A percentile compares a stretch with the other conserved stretches of the same genome.
phyloP scores from a whole-genome alignment of 2,329 filamentous ascomycete genomes.

The Diplocarpon mali region DNA sequence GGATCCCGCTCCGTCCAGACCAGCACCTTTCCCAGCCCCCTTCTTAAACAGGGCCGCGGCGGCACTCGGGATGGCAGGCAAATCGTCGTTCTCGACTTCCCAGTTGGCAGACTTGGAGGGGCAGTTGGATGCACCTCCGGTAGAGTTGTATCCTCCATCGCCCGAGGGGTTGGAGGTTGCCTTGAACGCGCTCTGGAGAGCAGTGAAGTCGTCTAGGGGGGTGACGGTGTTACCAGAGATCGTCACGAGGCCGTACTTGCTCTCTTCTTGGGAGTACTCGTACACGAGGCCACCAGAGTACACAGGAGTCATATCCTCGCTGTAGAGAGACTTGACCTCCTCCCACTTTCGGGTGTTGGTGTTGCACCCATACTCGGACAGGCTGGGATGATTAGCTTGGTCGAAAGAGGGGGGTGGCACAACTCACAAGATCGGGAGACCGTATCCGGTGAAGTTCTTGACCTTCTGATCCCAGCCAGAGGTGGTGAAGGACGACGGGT shows the following conservation, averaged over 20 bases:
- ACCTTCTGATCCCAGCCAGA: conserved; percentile 62
- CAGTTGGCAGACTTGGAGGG: conserved; percentile 35
- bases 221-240: conserved; percentile 28
- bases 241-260: conserved; percentile 52
- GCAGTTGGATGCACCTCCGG: conserved; percentile 30
- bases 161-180: conserved; percentile 36
- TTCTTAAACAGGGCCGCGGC: conserved; percentile 33
- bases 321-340: conserved; percentile 73
- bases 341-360: conserved; percentile 71
- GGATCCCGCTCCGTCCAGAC: conserved; percentile 27
- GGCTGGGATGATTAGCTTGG: conserved; percentile 11
- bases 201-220: conserved; percentile 35
- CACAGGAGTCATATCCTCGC: conserved; percentile 67
- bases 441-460: conserved; percentile 54
- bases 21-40: conserved; percentile 37
- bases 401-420: neutral
- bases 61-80: conserved; percentile 38
- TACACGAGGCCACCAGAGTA: conserved; percentile 96
- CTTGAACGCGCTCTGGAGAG: conserved; percentile 35
- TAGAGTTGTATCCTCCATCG: conserved; percentile 33
- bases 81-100: conserved; percentile 34
- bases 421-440: conserved; percentile 45
- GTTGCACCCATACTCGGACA: conserved; percentile 89
- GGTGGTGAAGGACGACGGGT: conserved; percentile 43
- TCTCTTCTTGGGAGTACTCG: conserved; percentile 77